Evolutionary conservation across 495 filamentous ascomycete genomes (phyloP).

Genomic region (Penicillium pancosmium): DNA sequence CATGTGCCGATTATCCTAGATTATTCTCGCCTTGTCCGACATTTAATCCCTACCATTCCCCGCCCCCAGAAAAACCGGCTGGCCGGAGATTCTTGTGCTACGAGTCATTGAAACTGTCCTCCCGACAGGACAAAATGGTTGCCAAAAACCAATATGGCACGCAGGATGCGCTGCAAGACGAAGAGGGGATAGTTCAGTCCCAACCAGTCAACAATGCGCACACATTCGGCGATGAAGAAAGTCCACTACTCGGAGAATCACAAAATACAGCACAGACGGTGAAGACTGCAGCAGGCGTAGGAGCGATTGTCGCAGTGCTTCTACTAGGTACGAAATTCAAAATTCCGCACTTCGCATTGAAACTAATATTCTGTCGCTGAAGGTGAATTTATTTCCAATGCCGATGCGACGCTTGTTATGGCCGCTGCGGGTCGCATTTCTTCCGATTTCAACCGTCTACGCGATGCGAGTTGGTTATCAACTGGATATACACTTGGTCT

Average conservation of each 20-base stretch:
- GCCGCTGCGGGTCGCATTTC: conserved; percentile 64
- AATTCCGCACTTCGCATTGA: neutral
- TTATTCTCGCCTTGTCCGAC: neutral
- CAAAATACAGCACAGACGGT: conserved; percentile 4
- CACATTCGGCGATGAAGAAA: conserved; percentile 29
- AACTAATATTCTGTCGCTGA: conserved; percentile 1
- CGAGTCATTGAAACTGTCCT: neutral
- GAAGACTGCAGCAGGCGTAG: conserved; percentile 25
- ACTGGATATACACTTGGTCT: conserved; percentile 63
- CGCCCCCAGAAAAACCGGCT: no score
- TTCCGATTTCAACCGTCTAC: conserved; percentile 65
- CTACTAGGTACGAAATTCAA: conserved; percentile 32
- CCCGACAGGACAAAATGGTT: conserved; percentile 8
- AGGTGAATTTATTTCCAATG: conserved; percentile 68
- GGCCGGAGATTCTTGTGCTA: no score
- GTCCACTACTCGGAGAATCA: conserved; percentile 14
- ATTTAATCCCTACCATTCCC: no score
- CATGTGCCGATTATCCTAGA: neutral
- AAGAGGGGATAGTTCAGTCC: neutral
- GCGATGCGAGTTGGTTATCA: conserved; percentile 67
- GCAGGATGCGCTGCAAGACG: neutral
- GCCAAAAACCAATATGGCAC: conserved; percentile 11
- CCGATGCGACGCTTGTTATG: conserved; percentile 64
- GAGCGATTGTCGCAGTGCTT: conserved; percentile 39
- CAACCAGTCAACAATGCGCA: neutral